Percentiles rank a stretch among this genome's conserved stretches.
These are phyloP conservation scores for Bruguiera sexangula DNA, from an alignment of 345 rosid species.

Conservation along the genomic window DNA sequence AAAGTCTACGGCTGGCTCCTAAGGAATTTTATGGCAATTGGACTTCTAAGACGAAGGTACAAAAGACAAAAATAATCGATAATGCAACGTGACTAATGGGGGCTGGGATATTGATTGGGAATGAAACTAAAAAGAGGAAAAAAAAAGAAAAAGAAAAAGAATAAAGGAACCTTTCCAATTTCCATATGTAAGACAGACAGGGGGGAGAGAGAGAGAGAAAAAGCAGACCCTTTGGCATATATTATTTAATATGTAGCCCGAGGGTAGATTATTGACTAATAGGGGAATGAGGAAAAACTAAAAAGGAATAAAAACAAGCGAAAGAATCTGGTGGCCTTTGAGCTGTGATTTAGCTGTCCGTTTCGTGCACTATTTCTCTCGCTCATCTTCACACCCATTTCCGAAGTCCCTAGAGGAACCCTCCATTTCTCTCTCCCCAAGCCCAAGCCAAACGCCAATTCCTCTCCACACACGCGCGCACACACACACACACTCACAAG, in stretches of 20 bases:
- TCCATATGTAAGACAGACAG: too few species aligned
- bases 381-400: constrained; percentile 23
- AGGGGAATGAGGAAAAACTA: neutral
- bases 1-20: neutral
- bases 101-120: neutral
- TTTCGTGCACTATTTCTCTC: constrained; percentile 31
- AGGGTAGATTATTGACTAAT: neutral
- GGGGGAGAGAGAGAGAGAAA: neutral
- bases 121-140: neutral
- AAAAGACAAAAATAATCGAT: neutral
- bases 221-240: neutral
- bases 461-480: too few species aligned
- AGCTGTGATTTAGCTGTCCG: constrained; percentile 93
- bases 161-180: constrained; percentile 10
- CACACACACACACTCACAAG: neutral
- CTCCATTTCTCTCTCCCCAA: constrained; percentile 16
- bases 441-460: neutral
- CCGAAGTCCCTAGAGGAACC: constrained; percentile 41
- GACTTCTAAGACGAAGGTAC: neutral
- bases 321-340: constrained; percentile 57
- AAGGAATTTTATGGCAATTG: constrained; percentile 2
- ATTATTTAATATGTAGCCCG: neutral
- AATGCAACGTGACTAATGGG: neutral
- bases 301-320: constrained; percentile 10
- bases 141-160: neutral